Base-by-base conservation (phyloP, 805 yeast genomes). In the Spathaspora girioi region DNA sequence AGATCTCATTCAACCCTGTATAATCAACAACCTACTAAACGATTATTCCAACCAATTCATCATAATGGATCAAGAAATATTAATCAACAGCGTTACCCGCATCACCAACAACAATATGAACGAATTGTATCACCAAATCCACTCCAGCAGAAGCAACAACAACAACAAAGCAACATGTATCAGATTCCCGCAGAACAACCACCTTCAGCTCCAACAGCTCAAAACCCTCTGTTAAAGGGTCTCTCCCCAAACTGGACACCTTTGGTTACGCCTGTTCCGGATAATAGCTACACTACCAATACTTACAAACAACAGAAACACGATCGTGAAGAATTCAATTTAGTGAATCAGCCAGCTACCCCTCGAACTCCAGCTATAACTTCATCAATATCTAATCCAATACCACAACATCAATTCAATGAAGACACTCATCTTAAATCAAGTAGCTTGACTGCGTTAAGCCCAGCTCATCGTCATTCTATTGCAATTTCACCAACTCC, bases 401-500 rank as follows among this genome's bases (percentile, higher is more conserved):
- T 23, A 42, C 29, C 29, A 18, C 26, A 20, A 42, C 29, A 15
- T 20, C 44, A 26, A 45, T 14, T 29, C 9, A 29, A 14, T 23
- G n/a, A 35, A 11, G 23, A 11, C 10, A 35, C 40, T n/a, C 3
- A 32, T 15, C 5, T 12, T 9, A 17, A 10, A 12, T 23, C 44
- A 11, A 12, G 27, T 23, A 42, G 27, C 11, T 20, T n/a, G n/a
- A 44, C 17, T 19, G 15, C 12, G n/a, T n/a, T 48, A 32, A 41
- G 29, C 26, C 48, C 42, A 20, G 47, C 53, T 42, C 66, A 65
- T 46, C 56, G 69, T 41, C 69, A 65, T 50, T 65, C 69, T 1
- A 66, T 66, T 27, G 70, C 70, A 8, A 56, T 63, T 7, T 61
- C 67, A 12, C 66, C 70, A 6, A 50, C 44, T 15, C 46, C 58